Base-by-base conservation (phyloP, 2,329 filamentous ascomycete genomes). In the Trichoderma oligosporum region DNA sequence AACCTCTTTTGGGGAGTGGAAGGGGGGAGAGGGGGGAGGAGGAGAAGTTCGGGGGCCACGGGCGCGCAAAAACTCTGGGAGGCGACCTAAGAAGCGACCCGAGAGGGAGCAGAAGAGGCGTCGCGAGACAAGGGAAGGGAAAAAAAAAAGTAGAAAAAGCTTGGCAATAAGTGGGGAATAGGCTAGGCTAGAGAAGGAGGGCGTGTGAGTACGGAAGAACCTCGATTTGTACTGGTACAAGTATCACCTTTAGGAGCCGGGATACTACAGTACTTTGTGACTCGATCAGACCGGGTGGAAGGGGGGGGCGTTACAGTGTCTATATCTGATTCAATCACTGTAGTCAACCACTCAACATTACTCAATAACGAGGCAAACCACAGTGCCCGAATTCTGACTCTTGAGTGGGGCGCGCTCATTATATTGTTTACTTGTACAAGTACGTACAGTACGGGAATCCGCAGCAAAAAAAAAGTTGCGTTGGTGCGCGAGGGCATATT, bases 21-120 rank as follows among this genome's bases (percentile, higher is more conserved):
- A 24, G 47, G 35, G 47, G 27, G 27, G 11, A 31, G 65, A 63
- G 68, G 63, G 64, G 62, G 62, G 66, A 65, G 65, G 63, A 66
- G 65, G 61, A 66, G 62, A 67, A 64, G 59, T 61, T 63, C 65
- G 64, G 64, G 61, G 60, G 64, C 58, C 47, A 39, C 47, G 47
- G 65, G 61, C 63, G 64, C 61, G 63, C 61, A 62, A 64, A 59
- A n/a, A n/a, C n/a, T n/a, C n/a, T n/a, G n/a, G n/a, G n/a, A n/a
- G n/a, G 39, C 33, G 47, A 36, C 33, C 48, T 35, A 38, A 24
- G 7, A n/a, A 47, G 25, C 35, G 35, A 52, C 7, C 29, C 51
- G 25, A 27, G 33, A 31, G 29, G 51, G 27, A 41, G 45, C 45
- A 57, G 41, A 35, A 18, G 48, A 51, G 45, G 45, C 45, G 29